These are phyloP conservation scores for Reutealis trisperma DNA, from an alignment of 345 rosid species.

Conservation along the genomic window DNA sequence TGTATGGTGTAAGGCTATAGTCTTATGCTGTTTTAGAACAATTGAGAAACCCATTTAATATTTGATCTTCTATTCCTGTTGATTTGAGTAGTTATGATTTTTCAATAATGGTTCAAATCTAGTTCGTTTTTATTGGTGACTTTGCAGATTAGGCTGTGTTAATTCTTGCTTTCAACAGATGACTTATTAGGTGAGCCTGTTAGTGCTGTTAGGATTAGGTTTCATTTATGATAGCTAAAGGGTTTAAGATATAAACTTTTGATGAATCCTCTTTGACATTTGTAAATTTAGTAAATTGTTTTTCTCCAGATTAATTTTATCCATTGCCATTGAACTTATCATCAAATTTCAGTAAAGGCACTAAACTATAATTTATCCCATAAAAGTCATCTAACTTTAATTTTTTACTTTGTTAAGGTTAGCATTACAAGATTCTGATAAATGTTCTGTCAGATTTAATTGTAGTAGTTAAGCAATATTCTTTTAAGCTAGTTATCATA, in stretches of 20 bases:
- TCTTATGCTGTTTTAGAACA: background rate
- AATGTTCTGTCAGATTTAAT: too few species aligned
- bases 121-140: background rate
- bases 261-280: too few species aligned
- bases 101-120: background rate
- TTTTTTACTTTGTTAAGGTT: too few species aligned
- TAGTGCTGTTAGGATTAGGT: background rate
- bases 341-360: too few species aligned
- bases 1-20: background rate
- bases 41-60: background rate
- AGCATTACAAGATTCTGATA: too few species aligned
- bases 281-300: too few species aligned
- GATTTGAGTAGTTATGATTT: background rate
- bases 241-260: background rate
- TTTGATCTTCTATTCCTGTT: background rate
- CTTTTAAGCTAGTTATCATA: too few species aligned
- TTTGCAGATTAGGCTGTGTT: background rate
- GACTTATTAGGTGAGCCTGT: background rate
- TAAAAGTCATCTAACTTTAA: too few species aligned
- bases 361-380: too few species aligned
- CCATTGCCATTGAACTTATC: too few species aligned
- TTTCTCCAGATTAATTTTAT: too few species aligned
- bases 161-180: background rate
- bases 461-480: too few species aligned
- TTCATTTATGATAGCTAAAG: background rate